A percentile compares a stretch with the other conserved stretches of the same genome.
phyloP scores from a whole-genome alignment of 2,329 filamentous ascomycete species.

The Epichloe gansuensis region DNA sequence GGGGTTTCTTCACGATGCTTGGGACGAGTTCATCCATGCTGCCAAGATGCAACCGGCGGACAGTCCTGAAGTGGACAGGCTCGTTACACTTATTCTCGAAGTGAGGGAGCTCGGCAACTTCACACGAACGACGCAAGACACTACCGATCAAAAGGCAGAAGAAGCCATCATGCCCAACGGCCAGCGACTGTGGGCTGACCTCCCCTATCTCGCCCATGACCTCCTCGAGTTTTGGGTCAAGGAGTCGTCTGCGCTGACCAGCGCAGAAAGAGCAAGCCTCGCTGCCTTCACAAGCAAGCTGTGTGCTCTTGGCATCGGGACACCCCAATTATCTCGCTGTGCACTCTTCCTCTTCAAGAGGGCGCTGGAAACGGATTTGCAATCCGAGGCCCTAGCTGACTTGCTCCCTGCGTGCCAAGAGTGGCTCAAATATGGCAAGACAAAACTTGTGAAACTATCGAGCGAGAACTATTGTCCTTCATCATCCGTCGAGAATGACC shows the following conservation, averaged over 20 bases:
- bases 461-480: not conserved
- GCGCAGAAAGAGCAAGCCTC: not conserved
- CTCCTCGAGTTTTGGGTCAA: slow-evolving; percentile 1
- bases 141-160: not conserved
- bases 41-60: slow-evolving; percentile 6
- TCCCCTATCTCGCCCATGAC: slow-evolving; percentile 6
- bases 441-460: slow-evolving; percentile 1
- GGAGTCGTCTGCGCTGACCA: not conserved
- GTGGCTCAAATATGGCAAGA: slow-evolving; percentile 3
- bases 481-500: not conserved
- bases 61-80: slow-evolving; percentile 8
- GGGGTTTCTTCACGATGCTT: slow-evolving; percentile 5
- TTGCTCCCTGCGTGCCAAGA: slow-evolving; percentile 5
- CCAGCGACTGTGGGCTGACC: slow-evolving; percentile 5
- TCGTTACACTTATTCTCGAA: slow-evolving; percentile 7
- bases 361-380: slow-evolving; percentile 2
- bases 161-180: slow-evolving; percentile 3
- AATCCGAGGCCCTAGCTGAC: not conserved
- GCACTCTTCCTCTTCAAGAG: slow-evolving; percentile 5
- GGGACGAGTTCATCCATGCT: slow-evolving; percentile 8
- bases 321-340: slow-evolving; percentile 1
- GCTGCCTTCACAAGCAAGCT: slow-evolving; percentile 5
- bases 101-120: slow-evolving; percentile 4
- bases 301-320: slow-evolving; percentile 4
- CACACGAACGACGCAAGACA: too few relatives aligned